Base-by-base conservation (phyloP, 768 basidiomycete genomes). In the Mycena sanguinolenta region DNA sequence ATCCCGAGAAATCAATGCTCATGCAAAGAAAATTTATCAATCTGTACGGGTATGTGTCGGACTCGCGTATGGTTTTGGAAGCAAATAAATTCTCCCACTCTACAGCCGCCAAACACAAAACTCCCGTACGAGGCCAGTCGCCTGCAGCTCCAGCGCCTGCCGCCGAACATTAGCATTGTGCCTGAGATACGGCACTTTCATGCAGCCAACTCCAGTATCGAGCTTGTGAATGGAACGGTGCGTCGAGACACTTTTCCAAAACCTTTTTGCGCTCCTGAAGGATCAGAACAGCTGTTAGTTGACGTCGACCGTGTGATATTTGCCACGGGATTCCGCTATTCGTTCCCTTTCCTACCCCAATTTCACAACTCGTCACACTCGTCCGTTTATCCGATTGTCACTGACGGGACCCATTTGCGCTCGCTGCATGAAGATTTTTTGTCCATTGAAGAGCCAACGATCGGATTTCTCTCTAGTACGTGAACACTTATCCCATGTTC, bases 381-480 rank as follows among this genome's bases (percentile, higher is more conserved):
- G 14, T 28, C 63, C 6, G 32, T 30, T 2, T 65, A 75, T 25
- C 74, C 74, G 6, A 44, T 82, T 36, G 76, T 80, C n/a, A 77
- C 76, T 2, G 74, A 79, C 60, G 79, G 80, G 13, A 64, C 70
- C 14, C 72, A 74, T 36, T 72, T 78, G n/a, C 78, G 77, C 2
- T 75, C 78, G 19, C 71, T 82, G 14, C 75, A 77, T 64, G 70
- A 72, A n/a, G 78, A 80, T 55, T 73, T 77, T 0, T 72, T 78
- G 63, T 82, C 79, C 68, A 79, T 82, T 44, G 76, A 78, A 6
- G 79, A 82, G 39, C 80, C 81, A 8, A 79, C 80, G 10, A 74
- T 82, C 0, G 75, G 75, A 4, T 79, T 81, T 59, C 52, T 74
- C 61, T 73, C 67, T 46, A 66, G 70, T 71, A 23, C 34, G 70